phyloP scores from a whole-genome alignment of 2,329 filamentous ascomycete genomes.

The Curvularia spicifera region DNA sequence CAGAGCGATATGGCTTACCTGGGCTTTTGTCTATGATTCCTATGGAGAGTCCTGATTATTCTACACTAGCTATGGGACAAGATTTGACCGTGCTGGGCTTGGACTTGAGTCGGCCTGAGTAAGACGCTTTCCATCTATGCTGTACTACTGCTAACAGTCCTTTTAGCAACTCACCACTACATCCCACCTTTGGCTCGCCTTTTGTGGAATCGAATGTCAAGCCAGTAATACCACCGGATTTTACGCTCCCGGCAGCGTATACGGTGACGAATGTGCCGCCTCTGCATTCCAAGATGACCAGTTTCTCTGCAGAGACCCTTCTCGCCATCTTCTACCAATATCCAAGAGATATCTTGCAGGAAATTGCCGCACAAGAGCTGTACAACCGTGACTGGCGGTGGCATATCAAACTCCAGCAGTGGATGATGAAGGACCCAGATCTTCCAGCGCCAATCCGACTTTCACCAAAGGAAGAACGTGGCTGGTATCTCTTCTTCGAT shows the following conservation, averaged over 20 bases:
- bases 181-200: slow-evolving; percentile 68
- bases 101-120: slow-evolving; percentile 68
- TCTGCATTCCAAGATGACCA: slow-evolving; percentile 63
- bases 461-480: slow-evolving; percentile 57
- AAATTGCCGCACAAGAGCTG: slow-evolving; percentile 68
- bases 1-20: slow-evolving; percentile 65
- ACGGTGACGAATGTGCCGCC: slow-evolving; percentile 70
- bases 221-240: slow-evolving; percentile 66
- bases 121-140: slow-evolving; percentile 35
- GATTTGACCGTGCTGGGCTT: slow-evolving; percentile 69
- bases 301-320: slow-evolving; percentile 68
- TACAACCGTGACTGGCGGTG: slow-evolving; percentile 61
- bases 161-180: slow-evolving; percentile 59
- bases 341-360: slow-evolving; percentile 69
- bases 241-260: slow-evolving; percentile 68
- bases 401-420: slow-evolving; percentile 61
- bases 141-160: slow-evolving; percentile 23
- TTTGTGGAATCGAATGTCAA: slow-evolving; percentile 65
- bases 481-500: slow-evolving; percentile 63
- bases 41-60: slow-evolving; percentile 59
- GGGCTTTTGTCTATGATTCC: slow-evolving; percentile 66
- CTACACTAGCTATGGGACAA: slow-evolving; percentile 64
- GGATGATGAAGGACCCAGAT: slow-evolving; percentile 62
- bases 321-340: slow-evolving; percentile 75
- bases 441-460: slow-evolving; percentile 53